A percentile compares a stretch with the other conserved stretches of the same genome.
Evolutionary conservation across 768 basidiomycete genomes (phyloP).

Genomic region (Suillus sp.): DNA sequence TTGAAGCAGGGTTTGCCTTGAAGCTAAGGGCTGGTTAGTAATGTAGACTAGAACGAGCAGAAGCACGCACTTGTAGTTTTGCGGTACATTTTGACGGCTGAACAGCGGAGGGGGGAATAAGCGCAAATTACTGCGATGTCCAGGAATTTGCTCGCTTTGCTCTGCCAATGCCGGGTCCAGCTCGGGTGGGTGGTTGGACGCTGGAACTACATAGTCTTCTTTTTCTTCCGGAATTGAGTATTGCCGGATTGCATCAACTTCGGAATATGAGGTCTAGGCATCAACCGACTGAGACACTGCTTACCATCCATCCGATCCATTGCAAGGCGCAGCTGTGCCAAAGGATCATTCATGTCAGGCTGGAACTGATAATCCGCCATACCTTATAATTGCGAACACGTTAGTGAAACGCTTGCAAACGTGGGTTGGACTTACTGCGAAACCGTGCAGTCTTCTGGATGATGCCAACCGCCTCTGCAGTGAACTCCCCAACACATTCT

Average conservation of each 20-base stretch:
- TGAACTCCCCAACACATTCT: slow-evolving; percentile 65
- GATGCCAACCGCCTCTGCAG: slow-evolving; percentile 68
- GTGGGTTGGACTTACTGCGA: slow-evolving; percentile 61
- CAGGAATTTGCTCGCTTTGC: slow-evolving; percentile 16
- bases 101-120: slow-evolving; percentile 90
- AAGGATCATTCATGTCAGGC: slow-evolving; percentile 70
- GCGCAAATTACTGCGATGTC: slow-evolving; percentile 59
- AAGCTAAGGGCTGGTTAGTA: slow-evolving; percentile 48
- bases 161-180: slow-evolving; percentile 51
- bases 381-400: slow-evolving; percentile 44
- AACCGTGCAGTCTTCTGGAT: slow-evolving; percentile 87
- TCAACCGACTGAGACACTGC: slow-evolving; percentile 18
- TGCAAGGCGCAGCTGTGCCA: slow-evolving; percentile 65
- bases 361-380: slow-evolving; percentile 95
- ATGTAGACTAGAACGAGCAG: not conserved
- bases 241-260: slow-evolving; percentile 74
- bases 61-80: slow-evolving; percentile 70
- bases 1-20: slow-evolving; percentile 75
- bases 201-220: slow-evolving; percentile 56
- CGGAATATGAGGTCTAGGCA: slow-evolving; percentile 10
- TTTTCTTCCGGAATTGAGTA: slow-evolving; percentile 70
- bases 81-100: slow-evolving; percentile 76
- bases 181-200: slow-evolving; percentile 38
- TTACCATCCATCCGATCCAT: slow-evolving; percentile 85
- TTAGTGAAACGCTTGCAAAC: slow-evolving; percentile 1